These are phyloP conservation scores for Lepidium didymum DNA, from an alignment of 345 rosid species.

Conservation along the genomic window DNA sequence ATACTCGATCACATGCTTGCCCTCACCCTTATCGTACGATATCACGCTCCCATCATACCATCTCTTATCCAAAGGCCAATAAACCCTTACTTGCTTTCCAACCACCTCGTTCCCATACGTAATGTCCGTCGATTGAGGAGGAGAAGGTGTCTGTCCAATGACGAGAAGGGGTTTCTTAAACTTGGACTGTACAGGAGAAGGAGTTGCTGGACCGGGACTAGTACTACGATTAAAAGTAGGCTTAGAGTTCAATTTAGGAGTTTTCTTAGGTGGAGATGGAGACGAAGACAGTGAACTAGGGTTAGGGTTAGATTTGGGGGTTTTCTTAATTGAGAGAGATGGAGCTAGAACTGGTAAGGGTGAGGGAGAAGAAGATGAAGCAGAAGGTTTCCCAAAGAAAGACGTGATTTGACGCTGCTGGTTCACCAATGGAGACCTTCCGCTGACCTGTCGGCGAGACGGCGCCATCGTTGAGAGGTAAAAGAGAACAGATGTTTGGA, in stretches of 20 bases:
- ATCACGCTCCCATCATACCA: constrained; percentile 80
- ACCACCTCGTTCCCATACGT: constrained; percentile 54
- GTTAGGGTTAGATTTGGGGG: constrained; percentile 34
- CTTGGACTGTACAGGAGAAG: constrained; percentile 64
- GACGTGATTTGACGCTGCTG: constrained; percentile 86
- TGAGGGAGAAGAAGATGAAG: constrained; percentile 24
- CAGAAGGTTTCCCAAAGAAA: constrained; percentile 53
- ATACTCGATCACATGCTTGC: constrained; percentile 68
- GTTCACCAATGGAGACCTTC: constrained; percentile 86
- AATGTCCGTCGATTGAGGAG: constrained; percentile 17
- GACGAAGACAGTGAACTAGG: constrained; percentile 31
- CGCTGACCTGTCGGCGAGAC: constrained; percentile 60
- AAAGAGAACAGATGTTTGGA: not conserved
- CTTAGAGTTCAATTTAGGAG: constrained; percentile 28
- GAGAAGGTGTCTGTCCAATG: constrained; percentile 45
- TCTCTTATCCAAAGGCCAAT: constrained; percentile 85
- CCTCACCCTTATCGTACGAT: constrained; percentile 38
- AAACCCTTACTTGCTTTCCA: constrained; percentile 63
- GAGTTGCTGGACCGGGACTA: constrained; percentile 50
- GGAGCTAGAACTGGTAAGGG: constrained; percentile 36
- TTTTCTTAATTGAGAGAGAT: constrained; percentile 32
- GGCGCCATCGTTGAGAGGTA: constrained; percentile 47
- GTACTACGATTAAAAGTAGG: constrained; percentile 34
- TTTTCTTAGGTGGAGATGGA: constrained; percentile 38
- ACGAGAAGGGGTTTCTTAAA: constrained; percentile 57